Percentiles rank a stretch among this genome's conserved stretches.
These are phyloP conservation scores for Sphaerulina vaccinii DNA, from an alignment of 2,329 filamentous ascomycete species.

Conservation along the genomic window DNA sequence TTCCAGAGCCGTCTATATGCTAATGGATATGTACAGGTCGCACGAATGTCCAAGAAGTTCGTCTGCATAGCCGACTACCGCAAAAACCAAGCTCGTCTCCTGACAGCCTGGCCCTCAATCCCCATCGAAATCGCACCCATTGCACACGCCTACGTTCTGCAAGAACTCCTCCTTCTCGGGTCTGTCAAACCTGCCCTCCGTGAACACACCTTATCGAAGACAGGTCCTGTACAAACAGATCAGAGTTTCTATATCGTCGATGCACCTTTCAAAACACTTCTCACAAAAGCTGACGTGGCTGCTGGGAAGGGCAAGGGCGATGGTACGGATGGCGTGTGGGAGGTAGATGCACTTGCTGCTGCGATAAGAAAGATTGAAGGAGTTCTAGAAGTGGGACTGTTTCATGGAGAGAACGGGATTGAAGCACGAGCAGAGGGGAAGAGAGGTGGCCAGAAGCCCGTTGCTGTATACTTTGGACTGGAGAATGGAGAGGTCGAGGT, in stretches of 20 bases:
- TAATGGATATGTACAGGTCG: conserved; percentile 9
- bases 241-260: conserved; percentile 90
- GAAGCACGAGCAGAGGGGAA: conserved; percentile 60
- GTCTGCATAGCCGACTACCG: conserved; percentile 67
- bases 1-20: no score
- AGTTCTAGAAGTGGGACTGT: conserved; percentile 88
- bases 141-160: conserved; percentile 73
- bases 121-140: conserved; percentile 93
- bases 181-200: conserved; percentile 69
- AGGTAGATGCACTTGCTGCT: conserved; percentile 70
- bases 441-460: conserved; percentile 79
- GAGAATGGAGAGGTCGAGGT: conserved; percentile 55
- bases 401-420: conserved; percentile 75
- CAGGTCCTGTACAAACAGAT: conserved; percentile 80
- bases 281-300: conserved; percentile 59
- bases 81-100: conserved; percentile 77
- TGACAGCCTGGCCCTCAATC: conserved; percentile 75
- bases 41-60: conserved; percentile 30
- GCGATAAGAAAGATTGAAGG: conserved; percentile 79
- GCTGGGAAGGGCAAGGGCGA: conserved; percentile 36
- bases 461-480: conserved; percentile 94
- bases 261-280: conserved; percentile 74
- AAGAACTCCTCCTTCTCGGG: conserved; percentile 70
- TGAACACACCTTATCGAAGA: conserved; percentile 71
- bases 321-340: conserved; percentile 65